Evolutionary conservation across 2,329 filamentous ascomycete species (phyloP), one percentile per base, ranked within the genome.

Genomic region (Phialophora tarda): DNA sequence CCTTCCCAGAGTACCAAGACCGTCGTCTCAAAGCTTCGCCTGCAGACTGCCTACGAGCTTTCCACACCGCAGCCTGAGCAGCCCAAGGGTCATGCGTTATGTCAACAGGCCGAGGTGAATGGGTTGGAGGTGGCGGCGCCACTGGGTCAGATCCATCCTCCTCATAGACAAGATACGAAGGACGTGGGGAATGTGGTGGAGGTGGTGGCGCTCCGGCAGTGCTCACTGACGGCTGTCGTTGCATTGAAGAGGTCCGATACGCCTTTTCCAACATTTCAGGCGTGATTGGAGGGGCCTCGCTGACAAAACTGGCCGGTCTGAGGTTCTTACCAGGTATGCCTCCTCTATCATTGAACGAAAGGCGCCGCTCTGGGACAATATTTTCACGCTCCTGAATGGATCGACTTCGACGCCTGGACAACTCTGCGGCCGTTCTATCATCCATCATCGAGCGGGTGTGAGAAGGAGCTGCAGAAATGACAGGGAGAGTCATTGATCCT

Each of bases 21-120:
- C 62, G 67, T n/a, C 32, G 24, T 28, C 57, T 62, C 5, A 69
- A 30, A 11, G 54, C 56, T 30, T 59, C 56, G 26, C 67, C 64
- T 24, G 67, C 62, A 41, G 67, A 65, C 14, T 62, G 58, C 47
- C 66, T 53, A 26, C 64, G 62, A 57, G 64, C 66, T 60, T 62
- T 59, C 71, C 71, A 71, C 7, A 59, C 59, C 21, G 62, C 62
- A n/a, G 69, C 67, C 44, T 72, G 70, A 26, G 56, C 34, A 12
- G 64, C 54, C 71, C 71, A 73, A 17, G 55, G 62, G 60, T 68
- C 63, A 48, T 61, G 64, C 6, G 56, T 67, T 17, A 71, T 66
- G 59, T 72, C 70, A 7, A 70, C 38, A 1, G 71, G 71, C 34
- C 65, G 64, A 17, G 71, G 71, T 5, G 71, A 73, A 66, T 73